phyloP scores from a whole-genome alignment of 148 eudicot species.

The Persicaria tinctoria region DNA sequence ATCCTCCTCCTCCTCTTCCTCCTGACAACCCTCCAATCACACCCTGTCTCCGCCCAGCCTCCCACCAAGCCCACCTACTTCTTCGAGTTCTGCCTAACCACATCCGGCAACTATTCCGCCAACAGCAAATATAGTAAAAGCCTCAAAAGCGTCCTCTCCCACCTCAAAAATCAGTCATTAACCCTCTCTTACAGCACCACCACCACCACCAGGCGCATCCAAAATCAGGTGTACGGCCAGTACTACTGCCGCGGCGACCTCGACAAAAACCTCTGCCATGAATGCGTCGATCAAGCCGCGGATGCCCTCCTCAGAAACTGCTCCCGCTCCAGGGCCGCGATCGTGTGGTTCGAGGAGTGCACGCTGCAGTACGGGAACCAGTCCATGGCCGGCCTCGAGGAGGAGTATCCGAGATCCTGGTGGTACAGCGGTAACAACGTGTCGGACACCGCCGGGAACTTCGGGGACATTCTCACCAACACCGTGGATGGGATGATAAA shows the following conservation, averaged over 20 bases:
- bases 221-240: not conserved
- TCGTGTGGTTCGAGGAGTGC: not conserved
- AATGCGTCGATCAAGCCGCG: not conserved
- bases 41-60: not conserved
- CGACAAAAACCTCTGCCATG: not conserved
- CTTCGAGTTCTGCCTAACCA: not conserved
- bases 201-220: not conserved
- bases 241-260: slow-evolving; percentile 5
- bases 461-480: not conserved
- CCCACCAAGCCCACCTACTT: slow-evolving; percentile 3
- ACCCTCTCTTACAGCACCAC: not conserved
- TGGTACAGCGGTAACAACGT: not conserved
- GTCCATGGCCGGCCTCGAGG: not conserved
- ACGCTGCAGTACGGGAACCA: not conserved
- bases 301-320: not conserved
- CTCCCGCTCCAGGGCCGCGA: not conserved
- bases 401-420: not conserved
- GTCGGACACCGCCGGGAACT: not conserved
- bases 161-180: not conserved
- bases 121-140: not conserved
- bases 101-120: not conserved
- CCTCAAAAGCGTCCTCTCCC: not conserved
- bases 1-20: not conserved
- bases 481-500: not conserved
- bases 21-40: not conserved